Conservation (phyloP, 139 green algal genomes). For the Choricystis sp. region DNA sequence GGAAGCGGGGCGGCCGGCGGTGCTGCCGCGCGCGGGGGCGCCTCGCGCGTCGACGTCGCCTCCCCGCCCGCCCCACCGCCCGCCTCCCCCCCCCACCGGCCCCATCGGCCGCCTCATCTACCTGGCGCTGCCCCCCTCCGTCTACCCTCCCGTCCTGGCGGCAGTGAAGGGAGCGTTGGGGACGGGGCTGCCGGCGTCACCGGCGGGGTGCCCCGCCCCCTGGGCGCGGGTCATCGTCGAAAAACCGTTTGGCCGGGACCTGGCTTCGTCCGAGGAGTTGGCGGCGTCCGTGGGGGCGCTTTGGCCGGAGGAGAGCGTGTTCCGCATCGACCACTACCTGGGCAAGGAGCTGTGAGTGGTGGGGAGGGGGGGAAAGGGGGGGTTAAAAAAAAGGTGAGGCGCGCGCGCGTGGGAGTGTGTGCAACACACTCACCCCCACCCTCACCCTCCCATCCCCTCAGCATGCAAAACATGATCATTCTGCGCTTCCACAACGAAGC, state of each 20-base stretch:
- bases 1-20: neutral
- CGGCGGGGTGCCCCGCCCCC: slow-evolving; percentile 5
- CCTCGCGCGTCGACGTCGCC: no score
- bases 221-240: slow-evolving; percentile 64
- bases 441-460: no score
- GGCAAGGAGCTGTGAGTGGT: slow-evolving; percentile 99
- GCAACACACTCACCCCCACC: no score
- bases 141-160: slow-evolving; percentile 70
- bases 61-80: no score
- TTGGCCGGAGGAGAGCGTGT: slow-evolving; percentile 94
- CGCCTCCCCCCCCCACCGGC: neutral
- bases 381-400: no score
- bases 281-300: slow-evolving; percentile 44
- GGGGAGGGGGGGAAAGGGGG: no score
- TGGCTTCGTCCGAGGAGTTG: slow-evolving; percentile 63
- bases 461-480: slow-evolving; percentile 97
- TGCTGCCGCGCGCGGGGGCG: no score
- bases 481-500: slow-evolving; percentile 94
- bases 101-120: slow-evolving; percentile 76
- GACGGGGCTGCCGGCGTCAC: slow-evolving; percentile 10
- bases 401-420: no score
- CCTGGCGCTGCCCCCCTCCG: slow-evolving; percentile 78
- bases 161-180: slow-evolving; percentile 13
- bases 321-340: slow-evolving; percentile 99
- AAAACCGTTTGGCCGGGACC: slow-evolving; percentile 81